Conservation (phyloP, 2,329 filamentous ascomycete species). For the Talaromyces sp. region DNA sequence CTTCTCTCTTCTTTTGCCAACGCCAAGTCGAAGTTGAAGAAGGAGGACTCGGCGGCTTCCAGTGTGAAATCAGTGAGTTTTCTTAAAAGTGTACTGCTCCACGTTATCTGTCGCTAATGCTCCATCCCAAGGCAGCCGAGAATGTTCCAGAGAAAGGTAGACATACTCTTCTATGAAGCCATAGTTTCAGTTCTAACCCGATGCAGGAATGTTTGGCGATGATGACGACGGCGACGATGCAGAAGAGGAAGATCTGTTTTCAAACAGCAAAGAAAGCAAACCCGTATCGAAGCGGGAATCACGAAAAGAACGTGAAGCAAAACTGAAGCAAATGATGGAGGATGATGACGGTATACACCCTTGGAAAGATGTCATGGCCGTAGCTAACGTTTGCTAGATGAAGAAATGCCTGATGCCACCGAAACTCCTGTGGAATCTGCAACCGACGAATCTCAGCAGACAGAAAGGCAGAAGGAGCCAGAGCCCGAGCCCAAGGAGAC, state of each 20-base stretch:
- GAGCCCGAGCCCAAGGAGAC: conserved; percentile 48
- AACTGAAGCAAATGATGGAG: conserved; percentile 71
- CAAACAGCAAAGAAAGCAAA: conserved; percentile 33
- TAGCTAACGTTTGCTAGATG: conserved; percentile 39
- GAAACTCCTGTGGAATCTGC: conserved; percentile 27
- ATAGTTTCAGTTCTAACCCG: conserved; percentile 23
- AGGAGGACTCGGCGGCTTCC: conserved; percentile 34
- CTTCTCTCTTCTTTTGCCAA: conserved; percentile 78
- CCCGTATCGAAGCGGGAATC: conserved; percentile 39
- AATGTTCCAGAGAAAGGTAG: conserved; percentile 48
- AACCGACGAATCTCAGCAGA: conserved; percentile 32
- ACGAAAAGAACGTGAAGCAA: conserved; percentile 61
- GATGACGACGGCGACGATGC: conserved; percentile 57
- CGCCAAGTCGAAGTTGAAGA: conserved; percentile 55
- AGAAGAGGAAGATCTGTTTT: conserved; percentile 49
- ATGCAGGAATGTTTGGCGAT: conserved; percentile 46
- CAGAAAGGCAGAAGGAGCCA: conserved; percentile 32
- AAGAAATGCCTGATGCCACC: conserved; percentile 55
- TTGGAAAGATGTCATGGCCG: conserved; percentile 18
- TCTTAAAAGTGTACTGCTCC: neutral
- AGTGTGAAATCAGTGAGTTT: conserved; percentile 32
- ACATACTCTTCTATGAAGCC: neutral
- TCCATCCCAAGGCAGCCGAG: conserved; percentile 26
- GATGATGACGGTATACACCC: conserved; percentile 40
- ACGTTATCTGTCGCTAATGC: conserved; percentile 16